Percentiles rank a stretch among this genome's conserved stretches.
These are phyloP conservation scores for Xylaria hypoxylon DNA, from an alignment of 2,329 filamentous ascomycete species.

Conservation along the genomic window DNA sequence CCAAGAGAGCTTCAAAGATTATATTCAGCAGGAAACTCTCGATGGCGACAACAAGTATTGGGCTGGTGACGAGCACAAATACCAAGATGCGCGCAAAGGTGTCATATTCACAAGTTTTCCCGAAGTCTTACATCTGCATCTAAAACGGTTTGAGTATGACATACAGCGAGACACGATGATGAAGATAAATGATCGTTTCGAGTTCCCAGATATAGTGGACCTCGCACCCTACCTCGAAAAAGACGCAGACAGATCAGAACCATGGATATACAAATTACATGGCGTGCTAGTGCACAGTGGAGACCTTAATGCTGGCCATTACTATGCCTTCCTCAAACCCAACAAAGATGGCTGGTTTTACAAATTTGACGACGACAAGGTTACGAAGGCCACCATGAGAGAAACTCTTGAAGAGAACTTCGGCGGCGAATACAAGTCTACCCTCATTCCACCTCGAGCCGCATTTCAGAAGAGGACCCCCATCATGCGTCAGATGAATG, in stretches of 20 bases:
- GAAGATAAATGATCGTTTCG: slow-evolving; percentile 96
- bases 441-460: slow-evolving; percentile 60
- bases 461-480: slow-evolving; percentile 67
- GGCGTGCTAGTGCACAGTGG: slow-evolving; percentile 96
- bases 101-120: slow-evolving; percentile 98
- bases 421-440: slow-evolving; percentile 81
- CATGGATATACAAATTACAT: slow-evolving; percentile 92
- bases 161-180: slow-evolving; percentile 97
- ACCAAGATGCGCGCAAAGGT: slow-evolving; percentile 97
- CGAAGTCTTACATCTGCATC: slow-evolving; percentile 90
- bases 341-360: slow-evolving; percentile 94
- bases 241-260: slow-evolving; percentile 85
- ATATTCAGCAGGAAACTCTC: slow-evolving; percentile 95
- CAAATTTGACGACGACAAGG: slow-evolving; percentile 96
- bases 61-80: slow-evolving; percentile 86
- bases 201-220: slow-evolving; percentile 87
- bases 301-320: slow-evolving; percentile 96
- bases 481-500: slow-evolving; percentile 78
- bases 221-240: slow-evolving; percentile 88
- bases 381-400: slow-evolving; percentile 90
- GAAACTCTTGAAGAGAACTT: slow-evolving; percentile 98
- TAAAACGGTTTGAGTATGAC: slow-evolving; percentile 98
- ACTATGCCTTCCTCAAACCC: slow-evolving; percentile 97
- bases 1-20: slow-evolving; percentile 94
- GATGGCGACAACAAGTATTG: slow-evolving; percentile 99